Evolutionary conservation across 805 yeast genomes (phyloP).

Genomic region (Hanseniaspora mollemarum): DNA sequence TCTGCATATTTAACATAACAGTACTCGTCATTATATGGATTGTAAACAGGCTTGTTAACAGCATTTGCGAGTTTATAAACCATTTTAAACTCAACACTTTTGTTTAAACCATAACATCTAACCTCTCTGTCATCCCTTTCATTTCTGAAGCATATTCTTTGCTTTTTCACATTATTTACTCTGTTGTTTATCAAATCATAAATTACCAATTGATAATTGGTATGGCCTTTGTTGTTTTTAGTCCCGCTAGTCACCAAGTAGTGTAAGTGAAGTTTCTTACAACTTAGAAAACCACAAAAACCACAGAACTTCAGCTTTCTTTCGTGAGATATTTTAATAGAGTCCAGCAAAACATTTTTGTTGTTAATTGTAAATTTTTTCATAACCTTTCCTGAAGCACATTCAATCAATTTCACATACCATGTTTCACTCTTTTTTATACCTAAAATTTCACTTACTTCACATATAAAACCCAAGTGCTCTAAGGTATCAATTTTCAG

Average conservation of each 20-base stretch:
- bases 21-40: slow-evolving; percentile 5
- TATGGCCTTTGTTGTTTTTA: slow-evolving; percentile 28
- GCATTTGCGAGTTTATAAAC: slow-evolving; percentile 35
- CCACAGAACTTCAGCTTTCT: slow-evolving; percentile 73
- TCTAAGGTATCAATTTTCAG: slow-evolving; percentile 4
- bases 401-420: not conserved
- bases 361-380: not conserved
- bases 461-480: slow-evolving; percentile 10
- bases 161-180: slow-evolving; percentile 63
- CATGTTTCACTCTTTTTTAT: not conserved
- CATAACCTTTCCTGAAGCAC: slow-evolving; percentile 1
- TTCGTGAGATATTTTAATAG: slow-evolving; percentile 63
- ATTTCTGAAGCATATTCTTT: slow-evolving; percentile 70
- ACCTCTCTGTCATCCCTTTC: slow-evolving; percentile 90
- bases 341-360: not conserved
- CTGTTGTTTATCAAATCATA: slow-evolving; percentile 52
- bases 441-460: not conserved
- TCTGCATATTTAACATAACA: not conserved
- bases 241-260: slow-evolving; percentile 49
- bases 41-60: slow-evolving; percentile 1
- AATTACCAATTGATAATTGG: slow-evolving; percentile 33
- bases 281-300: slow-evolving; percentile 82
- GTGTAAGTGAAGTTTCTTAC: slow-evolving; percentile 58
- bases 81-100: slow-evolving; percentile 51
- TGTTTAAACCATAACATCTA: slow-evolving; percentile 75